Evolutionary conservation across 371 early-diverging fungal species (phyloP).

Genomic region (Mortierella sp.): DNA sequence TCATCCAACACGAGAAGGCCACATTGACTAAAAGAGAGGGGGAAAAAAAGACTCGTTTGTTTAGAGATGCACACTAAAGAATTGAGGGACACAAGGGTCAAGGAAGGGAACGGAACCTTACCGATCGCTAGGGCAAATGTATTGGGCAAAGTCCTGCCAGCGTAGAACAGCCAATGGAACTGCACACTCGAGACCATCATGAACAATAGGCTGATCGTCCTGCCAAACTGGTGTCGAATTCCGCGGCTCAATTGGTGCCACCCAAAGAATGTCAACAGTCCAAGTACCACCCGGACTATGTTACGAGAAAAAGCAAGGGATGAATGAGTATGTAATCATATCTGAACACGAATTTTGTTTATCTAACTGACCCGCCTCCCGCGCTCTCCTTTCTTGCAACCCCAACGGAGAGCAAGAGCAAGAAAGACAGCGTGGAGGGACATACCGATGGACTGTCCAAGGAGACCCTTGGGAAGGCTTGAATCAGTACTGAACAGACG

Average conservation of each 20-base stretch:
- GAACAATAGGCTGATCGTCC: conserved; percentile 63
- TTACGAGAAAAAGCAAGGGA: not conserved
- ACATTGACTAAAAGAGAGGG: conserved; percentile 21
- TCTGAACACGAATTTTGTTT: too few relatives aligned
- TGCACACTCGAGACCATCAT: conserved; percentile 73
- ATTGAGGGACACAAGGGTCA: too few relatives aligned
- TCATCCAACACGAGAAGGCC: conserved; percentile 50
- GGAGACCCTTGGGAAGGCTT: conserved; percentile 35
- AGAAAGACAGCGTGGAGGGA: too few relatives aligned
- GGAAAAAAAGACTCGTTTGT: too few relatives aligned
- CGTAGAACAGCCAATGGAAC: conserved; percentile 92
- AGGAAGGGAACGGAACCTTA: conserved; percentile 6
- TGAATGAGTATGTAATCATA: conserved; percentile 14
- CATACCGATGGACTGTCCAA: conserved; percentile 45
- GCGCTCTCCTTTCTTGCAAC: too few relatives aligned
- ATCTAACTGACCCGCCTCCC: not conserved
- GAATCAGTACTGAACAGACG: conserved; percentile 22
- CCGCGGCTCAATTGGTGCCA: conserved; percentile 58
- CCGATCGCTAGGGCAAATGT: conserved; percentile 82
- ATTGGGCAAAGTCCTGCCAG: conserved; percentile 88
- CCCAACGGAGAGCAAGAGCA: too few relatives aligned
- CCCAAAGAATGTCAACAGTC: conserved; percentile 56
- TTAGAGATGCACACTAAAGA: too few relatives aligned
- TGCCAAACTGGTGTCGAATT: conserved; percentile 67
- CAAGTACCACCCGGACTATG: conserved; percentile 66